Conservation (phyloP, 2,329 filamentous ascomycete species). For the Sporothrix globosa region DNA sequence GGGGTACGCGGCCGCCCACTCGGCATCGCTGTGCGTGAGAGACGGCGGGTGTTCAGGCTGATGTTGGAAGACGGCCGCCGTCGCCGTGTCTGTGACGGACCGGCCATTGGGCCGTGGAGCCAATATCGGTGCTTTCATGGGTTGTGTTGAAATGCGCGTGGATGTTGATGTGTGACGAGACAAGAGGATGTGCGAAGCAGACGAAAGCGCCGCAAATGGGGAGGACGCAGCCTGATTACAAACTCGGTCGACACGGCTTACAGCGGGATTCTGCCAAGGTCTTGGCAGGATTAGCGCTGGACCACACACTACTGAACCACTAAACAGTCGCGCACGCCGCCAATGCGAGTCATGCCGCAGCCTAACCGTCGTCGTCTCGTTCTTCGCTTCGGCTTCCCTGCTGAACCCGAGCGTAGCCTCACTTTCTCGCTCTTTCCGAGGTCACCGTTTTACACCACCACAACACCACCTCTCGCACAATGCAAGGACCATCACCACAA, state of each 20-base stretch:
- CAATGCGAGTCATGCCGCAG: not conserved
- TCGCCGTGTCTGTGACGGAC: not conserved
- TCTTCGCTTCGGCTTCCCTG: not conserved
- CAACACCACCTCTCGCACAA: not conserved
- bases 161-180: not conserved
- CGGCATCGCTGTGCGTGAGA: constrained; percentile 33
- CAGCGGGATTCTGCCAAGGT: not conserved
- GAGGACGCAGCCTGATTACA: not conserved
- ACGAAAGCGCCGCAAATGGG: not conserved
- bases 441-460: not conserved
- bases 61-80: not conserved
- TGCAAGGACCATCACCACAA: not conserved
- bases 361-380: not conserved
- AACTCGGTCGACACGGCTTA: not conserved
- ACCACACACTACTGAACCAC: not conserved
- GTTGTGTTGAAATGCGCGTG: not conserved
- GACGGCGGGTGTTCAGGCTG: not conserved
- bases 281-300: no score
- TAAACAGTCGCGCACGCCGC: not conserved
- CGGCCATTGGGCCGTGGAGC: not conserved
- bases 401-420: not conserved
- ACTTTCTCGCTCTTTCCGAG: not conserved
- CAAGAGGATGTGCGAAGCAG: not conserved
- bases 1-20: constrained; percentile 37
- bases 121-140: constrained; percentile 13